A percentile compares a stretch with the other conserved stretches of the same genome.
Evolutionary conservation across 2,329 filamentous ascomycete species (phyloP).

Genomic region (Chaetomium olivaceum): DNA sequence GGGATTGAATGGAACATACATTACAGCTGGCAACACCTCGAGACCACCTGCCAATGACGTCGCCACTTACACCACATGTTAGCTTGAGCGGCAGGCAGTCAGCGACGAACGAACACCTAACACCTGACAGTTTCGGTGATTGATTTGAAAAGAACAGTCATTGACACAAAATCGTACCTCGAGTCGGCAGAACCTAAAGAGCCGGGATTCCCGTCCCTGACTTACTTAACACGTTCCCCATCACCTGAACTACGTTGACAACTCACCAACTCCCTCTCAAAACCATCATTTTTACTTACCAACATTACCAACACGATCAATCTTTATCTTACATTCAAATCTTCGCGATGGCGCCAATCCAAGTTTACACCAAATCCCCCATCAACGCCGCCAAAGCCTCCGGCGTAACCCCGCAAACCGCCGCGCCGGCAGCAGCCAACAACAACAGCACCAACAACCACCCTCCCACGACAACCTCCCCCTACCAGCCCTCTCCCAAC

Average conservation of each 20-base stretch:
- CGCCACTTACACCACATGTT: constrained; percentile 25
- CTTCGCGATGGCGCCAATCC: constrained; percentile 58
- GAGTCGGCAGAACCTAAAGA: not conserved
- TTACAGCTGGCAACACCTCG: constrained; percentile 15
- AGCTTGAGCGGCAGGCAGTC: not conserved
- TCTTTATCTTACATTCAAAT: not conserved
- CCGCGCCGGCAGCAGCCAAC: constrained; percentile 31
- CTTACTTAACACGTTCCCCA: not conserved
- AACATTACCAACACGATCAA: not conserved
- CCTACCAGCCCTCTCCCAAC: constrained; percentile 5
- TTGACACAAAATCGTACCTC: not conserved
- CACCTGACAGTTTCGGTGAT: not conserved
- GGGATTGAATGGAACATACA: not conserved
- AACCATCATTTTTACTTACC: not conserved
- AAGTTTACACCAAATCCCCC: constrained; percentile 59
- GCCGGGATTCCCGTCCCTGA: not conserved
- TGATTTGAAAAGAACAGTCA: not conserved
- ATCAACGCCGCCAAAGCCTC: constrained; percentile 58
- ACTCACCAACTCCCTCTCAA: not conserved
- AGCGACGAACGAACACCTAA: constrained; percentile 21
- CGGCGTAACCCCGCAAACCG: constrained; percentile 51
- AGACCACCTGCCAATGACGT: constrained; percentile 33
- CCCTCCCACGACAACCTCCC: constrained; percentile 19
- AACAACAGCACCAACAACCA: constrained; percentile 15
- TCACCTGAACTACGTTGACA: not conserved